phyloP scores from a whole-genome alignment of 2,329 filamentous ascomycete genomes.

The Orbilia quercus region DNA sequence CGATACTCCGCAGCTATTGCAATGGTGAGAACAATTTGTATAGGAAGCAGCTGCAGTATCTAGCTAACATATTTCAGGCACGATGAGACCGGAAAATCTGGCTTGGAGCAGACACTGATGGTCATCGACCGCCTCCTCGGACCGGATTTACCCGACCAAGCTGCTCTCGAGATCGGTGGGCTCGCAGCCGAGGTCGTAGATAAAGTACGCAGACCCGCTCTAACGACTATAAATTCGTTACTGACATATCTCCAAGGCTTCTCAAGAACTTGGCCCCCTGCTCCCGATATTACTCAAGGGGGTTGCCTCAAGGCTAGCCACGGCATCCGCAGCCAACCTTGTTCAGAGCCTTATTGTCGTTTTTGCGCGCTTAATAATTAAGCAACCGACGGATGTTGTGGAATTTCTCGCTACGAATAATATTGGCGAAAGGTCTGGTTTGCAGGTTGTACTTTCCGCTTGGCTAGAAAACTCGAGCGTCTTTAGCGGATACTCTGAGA shows the following conservation, averaged over 20 bases:
- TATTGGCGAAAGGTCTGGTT: conserved; percentile 81
- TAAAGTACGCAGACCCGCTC: conserved; percentile 72
- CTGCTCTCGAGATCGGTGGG: conserved; percentile 93
- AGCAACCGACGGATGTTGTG: conserved; percentile 87
- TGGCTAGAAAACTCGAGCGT: conserved; percentile 98
- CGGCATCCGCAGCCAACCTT: conserved; percentile 84
- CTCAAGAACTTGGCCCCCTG: conserved; percentile 89
- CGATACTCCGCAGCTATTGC: conserved; percentile 88
- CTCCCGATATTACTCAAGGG: conserved; percentile 87
- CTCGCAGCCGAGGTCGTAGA: conserved; percentile 94
- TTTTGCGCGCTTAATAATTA: conserved; percentile 87
- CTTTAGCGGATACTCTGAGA: conserved; percentile 98
- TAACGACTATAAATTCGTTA: not conserved
- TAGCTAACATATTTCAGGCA: conserved; percentile 28
- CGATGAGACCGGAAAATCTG: conserved; percentile 80
- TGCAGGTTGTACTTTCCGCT: conserved; percentile 88
- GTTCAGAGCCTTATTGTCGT: conserved; percentile 84
- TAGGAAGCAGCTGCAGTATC: not conserved
- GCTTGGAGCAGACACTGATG: conserved; percentile 86
- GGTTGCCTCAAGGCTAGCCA: conserved; percentile 84
- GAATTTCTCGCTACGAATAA: conserved; percentile 88
- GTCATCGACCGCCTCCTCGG: conserved; percentile 92
- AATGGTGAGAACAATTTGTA: conserved; percentile 70
- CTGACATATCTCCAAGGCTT: conserved; percentile 66
- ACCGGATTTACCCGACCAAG: conserved; percentile 86